Base-by-base conservation (phyloP, 2,329 filamentous ascomycete species). In the Westerdykella ornata region DNA sequence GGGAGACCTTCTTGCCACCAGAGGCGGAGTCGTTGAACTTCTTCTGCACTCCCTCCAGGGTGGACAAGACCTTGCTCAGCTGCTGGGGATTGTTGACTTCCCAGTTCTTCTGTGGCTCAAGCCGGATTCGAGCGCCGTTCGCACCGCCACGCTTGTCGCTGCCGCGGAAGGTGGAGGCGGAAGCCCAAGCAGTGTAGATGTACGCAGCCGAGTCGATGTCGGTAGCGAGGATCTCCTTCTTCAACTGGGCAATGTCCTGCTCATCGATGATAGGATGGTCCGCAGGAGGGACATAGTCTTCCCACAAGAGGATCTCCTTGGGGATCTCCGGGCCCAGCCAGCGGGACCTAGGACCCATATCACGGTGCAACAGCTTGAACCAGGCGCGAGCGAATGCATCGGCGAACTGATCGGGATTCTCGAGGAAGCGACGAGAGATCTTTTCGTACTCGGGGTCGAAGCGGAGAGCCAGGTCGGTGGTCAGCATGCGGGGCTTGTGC, bases 291-390 rank as follows among this genome's bases (percentile, higher is more conserved):
- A 88, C 66, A 11, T 82, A 81, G 57, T 89, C 85, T 59, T 88
- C 82, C 85, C 85, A 89, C 55, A 80, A 58, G n/a, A 83, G 72
- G 11, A 73, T 71, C 72, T 88, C 82, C 39, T 73, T 70, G 36
- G 85, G 84, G 14, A 86, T 72, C 66, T 89, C 85, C 1, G 85
- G 84, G 20, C 85, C 85, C 35, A 88, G 57, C 72, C 84, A 88
- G 60, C 82, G 82, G 17, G 74, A 62, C 40, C 77, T 72, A 33
- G 85, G 85, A 13, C 85, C 85, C 69, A 89, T 77, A 63, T 88
- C 85, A 69, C 85, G 84, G 71, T 89, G 85, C 26, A 84, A 73
- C 32, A 89, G 76, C 78, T 89, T 88, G 77, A 86, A 89, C 85
- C 85, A 89, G 12, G 85, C 85, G 37, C 78, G 77, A 16, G 76